Percentiles rank a stretch among this genome's conserved stretches.
Evolutionary conservation across 371 early-diverging fungal genomes (phyloP).

Genomic region (Globomyces sp.): DNA sequence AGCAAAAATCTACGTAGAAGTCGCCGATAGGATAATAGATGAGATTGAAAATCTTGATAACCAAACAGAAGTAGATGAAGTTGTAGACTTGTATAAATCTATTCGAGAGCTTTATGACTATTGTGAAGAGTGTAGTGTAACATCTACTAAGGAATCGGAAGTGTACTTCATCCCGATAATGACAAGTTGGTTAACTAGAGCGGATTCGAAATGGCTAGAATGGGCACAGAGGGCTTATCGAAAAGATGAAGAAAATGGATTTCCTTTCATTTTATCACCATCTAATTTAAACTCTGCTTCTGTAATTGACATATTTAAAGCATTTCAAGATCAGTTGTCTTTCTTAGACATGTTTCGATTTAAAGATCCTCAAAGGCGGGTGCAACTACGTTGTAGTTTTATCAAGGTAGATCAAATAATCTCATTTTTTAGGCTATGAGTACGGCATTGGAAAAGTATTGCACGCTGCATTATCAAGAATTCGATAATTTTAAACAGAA

Average conservation of each 20-base stretch:
- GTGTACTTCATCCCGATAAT: constrained; percentile 38
- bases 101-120: constrained; percentile 31
- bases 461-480: constrained; percentile 28
- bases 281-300: constrained; percentile 41
- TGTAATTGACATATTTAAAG: constrained; percentile 41
- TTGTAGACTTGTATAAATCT: constrained; percentile 38
- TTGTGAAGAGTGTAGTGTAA: constrained; percentile 27
- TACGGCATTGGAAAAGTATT: constrained; percentile 32
- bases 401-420: constrained; percentile 17
- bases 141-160: constrained; percentile 24
- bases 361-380: constrained; percentile 21
- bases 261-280: constrained; percentile 34
- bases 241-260: constrained; percentile 11
- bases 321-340: constrained; percentile 37
- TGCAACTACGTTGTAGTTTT: constrained; percentile 25
- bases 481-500: constrained; percentile 29
- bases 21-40: background rate
- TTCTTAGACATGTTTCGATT: constrained; percentile 38
- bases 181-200: constrained; percentile 29
- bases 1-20: background rate
- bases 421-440: constrained; percentile 27
- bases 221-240: constrained; percentile 34
- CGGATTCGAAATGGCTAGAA: constrained; percentile 36
- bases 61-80: constrained; percentile 24
- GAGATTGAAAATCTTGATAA: constrained; percentile 9